These are phyloP conservation scores for Physaria fendleri DNA, from an alignment of 345 rosid species.

Conservation along the genomic window DNA sequence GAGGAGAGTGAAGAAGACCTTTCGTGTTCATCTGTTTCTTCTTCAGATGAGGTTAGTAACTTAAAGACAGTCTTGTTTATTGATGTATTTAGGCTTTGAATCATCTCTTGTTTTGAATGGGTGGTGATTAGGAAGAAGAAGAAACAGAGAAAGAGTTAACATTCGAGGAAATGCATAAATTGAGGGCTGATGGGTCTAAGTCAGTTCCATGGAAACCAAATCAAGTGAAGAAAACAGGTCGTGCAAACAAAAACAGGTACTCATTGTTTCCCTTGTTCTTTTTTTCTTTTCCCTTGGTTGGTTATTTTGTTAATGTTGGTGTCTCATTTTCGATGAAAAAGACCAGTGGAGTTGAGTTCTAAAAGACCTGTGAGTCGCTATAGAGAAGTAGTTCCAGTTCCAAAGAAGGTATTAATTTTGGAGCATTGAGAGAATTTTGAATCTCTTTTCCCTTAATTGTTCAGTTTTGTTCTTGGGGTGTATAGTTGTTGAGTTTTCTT, in stretches of 20 bases:
- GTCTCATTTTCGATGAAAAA: slow-evolving; percentile 17
- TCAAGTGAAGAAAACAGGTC: slow-evolving; percentile 39
- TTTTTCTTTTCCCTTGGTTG: not conserved
- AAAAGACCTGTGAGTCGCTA: slow-evolving; percentile 71
- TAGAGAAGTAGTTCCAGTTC: slow-evolving; percentile 69
- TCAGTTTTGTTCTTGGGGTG: slow-evolving; percentile 10
- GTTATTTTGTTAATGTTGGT: not conserved
- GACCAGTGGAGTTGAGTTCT: slow-evolving; percentile 72
- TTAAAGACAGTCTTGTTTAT: not conserved
- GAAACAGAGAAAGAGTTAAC: slow-evolving; percentile 65
- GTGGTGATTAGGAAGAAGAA: slow-evolving; percentile 46
- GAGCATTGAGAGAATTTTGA: not conserved
- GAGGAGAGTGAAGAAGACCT: slow-evolving; percentile 24
- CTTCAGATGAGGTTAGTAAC: slow-evolving; percentile 28
- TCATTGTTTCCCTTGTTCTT: not conserved
- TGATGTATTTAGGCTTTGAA: not conserved
- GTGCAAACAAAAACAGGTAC: slow-evolving; percentile 74
- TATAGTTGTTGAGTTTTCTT: not conserved
- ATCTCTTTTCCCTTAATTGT: not conserved
- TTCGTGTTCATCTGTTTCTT: slow-evolving; percentile 16
- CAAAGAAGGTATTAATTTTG: slow-evolving; percentile 50
- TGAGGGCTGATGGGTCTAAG: slow-evolving; percentile 66
- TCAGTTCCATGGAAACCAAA: slow-evolving; percentile 28
- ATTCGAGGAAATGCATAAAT: slow-evolving; percentile 70
- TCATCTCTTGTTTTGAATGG: not conserved